phyloP scores from a whole-genome alignment of 2,329 filamentous ascomycete species.

The Magnaporthiopsis incrustans region DNA sequence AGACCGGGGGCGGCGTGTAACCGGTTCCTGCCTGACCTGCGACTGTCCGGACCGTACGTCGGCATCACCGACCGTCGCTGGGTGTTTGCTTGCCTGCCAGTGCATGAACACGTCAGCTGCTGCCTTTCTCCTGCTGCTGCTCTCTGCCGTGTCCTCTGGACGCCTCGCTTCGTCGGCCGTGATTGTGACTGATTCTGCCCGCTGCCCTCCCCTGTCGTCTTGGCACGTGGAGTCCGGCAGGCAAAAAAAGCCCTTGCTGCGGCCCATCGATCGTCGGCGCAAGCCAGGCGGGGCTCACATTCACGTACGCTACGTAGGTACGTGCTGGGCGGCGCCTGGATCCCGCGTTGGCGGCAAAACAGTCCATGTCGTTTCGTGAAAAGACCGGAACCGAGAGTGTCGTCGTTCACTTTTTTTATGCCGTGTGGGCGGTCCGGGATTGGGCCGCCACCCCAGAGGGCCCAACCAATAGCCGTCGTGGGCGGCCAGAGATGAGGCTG shows the following conservation, averaged over 20 bases:
- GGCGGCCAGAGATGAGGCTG: slow-evolving; percentile 2
- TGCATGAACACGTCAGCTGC: not conserved
- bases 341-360: not conserved
- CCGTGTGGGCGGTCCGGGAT: not conserved
- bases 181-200: too few relatives aligned
- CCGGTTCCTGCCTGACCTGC: not conserved
- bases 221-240: not conserved
- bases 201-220: not conserved
- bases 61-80: not conserved
- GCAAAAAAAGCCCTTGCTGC: not conserved
- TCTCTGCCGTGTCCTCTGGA: too few relatives aligned
- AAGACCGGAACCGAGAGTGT: not conserved
- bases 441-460: not conserved
- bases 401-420: not conserved
- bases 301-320: too few relatives aligned
- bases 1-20: not conserved
- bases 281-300: not conserved
- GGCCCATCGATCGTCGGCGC: not conserved
- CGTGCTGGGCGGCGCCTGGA: not conserved
- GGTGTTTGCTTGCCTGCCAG: not conserved
- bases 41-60: too few relatives aligned
- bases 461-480: slow-evolving; percentile 5
- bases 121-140: too few relatives aligned
- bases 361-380: not conserved
- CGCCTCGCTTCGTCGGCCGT: too few relatives aligned